Conservation (phyloP, 331 rosid species). For the Saraca asoca region DNA sequence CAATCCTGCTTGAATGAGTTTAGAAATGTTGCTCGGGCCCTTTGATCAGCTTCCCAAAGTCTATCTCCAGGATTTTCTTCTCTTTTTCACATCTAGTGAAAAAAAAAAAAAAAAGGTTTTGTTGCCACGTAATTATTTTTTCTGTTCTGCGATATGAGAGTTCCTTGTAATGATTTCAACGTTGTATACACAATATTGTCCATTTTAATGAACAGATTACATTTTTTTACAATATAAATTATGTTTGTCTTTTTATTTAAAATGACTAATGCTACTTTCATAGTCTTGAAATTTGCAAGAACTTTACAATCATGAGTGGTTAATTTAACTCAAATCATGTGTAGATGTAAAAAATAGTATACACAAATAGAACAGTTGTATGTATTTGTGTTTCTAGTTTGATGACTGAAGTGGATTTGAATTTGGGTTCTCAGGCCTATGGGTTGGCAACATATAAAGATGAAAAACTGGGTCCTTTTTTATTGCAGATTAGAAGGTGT, state of each 20-base stretch:
- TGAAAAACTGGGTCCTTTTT: constrained; percentile 15
- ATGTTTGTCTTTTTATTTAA: neutral
- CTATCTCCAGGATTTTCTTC: neutral
- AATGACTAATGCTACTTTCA: neutral
- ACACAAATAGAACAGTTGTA: too few species aligned
- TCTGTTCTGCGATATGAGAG: constrained; percentile 6
- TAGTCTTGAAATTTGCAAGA: too few species aligned
- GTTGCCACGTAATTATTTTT: neutral
- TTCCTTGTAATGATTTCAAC: neutral
- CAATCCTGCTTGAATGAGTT: constrained; percentile 67
- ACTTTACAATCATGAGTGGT: too few species aligned
- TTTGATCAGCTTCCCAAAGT: constrained; percentile 29
- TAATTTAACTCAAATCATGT: too few species aligned
- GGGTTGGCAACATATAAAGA: constrained; percentile 20
- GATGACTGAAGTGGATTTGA: too few species aligned
- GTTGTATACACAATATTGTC: neutral
- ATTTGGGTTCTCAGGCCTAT: too few species aligned
- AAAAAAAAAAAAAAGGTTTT: neutral
- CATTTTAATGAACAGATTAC: neutral
- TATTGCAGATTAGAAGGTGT: constrained; percentile 19
- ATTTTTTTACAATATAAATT: neutral
- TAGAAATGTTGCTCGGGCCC: constrained; percentile 60
- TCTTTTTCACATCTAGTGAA: constrained; percentile 12
- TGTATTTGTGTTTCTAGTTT: too few species aligned
- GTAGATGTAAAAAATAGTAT: neutral